Conservation (phyloP, 2,329 filamentous ascomycete genomes). For the Arthroderma sp. region DNA sequence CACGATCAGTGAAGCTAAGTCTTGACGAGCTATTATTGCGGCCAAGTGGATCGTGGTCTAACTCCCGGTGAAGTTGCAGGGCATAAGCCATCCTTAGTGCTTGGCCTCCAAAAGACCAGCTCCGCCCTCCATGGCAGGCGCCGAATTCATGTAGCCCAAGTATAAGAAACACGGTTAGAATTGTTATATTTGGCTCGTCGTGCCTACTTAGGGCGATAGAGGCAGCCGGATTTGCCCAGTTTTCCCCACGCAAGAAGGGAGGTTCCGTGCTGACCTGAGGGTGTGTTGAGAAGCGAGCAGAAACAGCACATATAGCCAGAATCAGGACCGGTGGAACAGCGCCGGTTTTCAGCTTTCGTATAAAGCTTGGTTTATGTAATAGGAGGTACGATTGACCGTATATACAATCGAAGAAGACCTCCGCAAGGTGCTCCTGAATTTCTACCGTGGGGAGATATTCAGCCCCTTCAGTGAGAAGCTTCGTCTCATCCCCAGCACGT, state of each 20-base stretch:
- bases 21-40: conserved; percentile 46
- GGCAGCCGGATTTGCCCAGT: conserved; percentile 78
- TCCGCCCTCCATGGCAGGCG: conserved; percentile 87
- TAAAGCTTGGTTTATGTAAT: conserved; percentile 93
- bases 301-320: conserved; percentile 86
- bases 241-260: conserved; percentile 76
- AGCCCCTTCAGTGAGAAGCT: conserved; percentile 64
- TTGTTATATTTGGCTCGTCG: conserved; percentile 92
- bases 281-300: conserved; percentile 88
- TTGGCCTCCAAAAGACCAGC: conserved; percentile 91
- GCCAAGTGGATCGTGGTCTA: conserved; percentile 66
- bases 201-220: conserved; percentile 78
- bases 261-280: conserved; percentile 63
- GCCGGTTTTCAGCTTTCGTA: conserved; percentile 64
- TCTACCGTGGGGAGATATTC: conserved; percentile 74
- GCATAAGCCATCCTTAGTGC: conserved; percentile 96
- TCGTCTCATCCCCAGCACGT: conserved; percentile 59
- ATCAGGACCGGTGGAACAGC: conserved; percentile 79
- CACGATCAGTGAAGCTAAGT: conserved; percentile 80
- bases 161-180: conserved; percentile 77
- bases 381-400: conserved; percentile 93
- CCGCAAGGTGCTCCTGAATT: conserved; percentile 81
- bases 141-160: conserved; percentile 91
- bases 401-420: conserved; percentile 89
- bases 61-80: conserved; percentile 79